Conservation (phyloP, 345 rosid genomes). For the Acer saccharum region DNA sequence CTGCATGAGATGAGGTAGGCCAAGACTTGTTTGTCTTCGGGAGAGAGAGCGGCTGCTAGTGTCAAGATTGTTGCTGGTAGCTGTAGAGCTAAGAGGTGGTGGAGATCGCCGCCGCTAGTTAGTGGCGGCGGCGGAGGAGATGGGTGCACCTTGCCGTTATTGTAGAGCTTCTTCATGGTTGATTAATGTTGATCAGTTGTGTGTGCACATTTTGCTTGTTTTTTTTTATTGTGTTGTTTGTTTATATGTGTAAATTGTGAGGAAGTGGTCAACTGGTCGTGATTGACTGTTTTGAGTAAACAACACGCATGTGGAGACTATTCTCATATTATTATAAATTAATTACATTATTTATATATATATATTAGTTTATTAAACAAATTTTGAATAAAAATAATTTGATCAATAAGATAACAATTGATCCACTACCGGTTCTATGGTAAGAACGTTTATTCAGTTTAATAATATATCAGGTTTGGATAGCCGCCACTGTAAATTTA, state of each 20-base stretch:
- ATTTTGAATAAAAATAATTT: too few relatives aligned
- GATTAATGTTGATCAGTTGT: not conserved
- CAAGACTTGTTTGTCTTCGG: slow-evolving; percentile 42
- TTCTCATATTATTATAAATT: too few relatives aligned
- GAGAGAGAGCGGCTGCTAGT: slow-evolving; percentile 38
- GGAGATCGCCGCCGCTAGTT: not conserved
- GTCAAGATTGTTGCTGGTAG: slow-evolving; percentile 42
- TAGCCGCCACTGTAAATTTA: too few relatives aligned
- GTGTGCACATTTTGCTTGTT: not conserved
- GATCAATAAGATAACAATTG: too few relatives aligned
- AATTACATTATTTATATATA: too few relatives aligned
- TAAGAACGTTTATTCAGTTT: too few relatives aligned
- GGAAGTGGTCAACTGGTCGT: not conserved
- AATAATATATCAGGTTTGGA: too few relatives aligned
- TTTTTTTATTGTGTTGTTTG: not conserved
- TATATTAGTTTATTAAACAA: too few relatives aligned
- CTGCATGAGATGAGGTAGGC: slow-evolving; percentile 44
- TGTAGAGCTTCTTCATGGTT: slow-evolving; percentile 32
- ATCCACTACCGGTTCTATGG: too few relatives aligned
- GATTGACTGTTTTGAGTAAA: not conserved
- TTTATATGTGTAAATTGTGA: not conserved
- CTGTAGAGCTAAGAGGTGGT: slow-evolving; percentile 25
- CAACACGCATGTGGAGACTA: not conserved
- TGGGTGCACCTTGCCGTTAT: slow-evolving; percentile 42
- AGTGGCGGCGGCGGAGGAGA: slow-evolving; percentile 17